A percentile compares a stretch with the other conserved stretches of the same genome.
phyloP scores from a whole-genome alignment of 2,329 filamentous ascomycete genomes.

The Beauveria rudraprayagi region DNA sequence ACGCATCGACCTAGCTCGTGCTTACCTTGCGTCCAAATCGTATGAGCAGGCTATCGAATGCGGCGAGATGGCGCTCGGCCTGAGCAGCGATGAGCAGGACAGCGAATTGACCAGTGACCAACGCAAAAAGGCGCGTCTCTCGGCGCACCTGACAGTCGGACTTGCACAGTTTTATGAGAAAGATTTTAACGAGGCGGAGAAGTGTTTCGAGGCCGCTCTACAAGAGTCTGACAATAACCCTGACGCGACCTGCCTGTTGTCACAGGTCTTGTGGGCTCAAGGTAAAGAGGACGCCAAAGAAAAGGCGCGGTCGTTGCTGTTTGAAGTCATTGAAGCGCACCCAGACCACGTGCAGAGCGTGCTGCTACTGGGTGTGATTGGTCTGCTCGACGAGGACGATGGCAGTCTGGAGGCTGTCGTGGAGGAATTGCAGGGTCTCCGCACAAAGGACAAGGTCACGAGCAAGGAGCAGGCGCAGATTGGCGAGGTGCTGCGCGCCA shows the following conservation, averaged over 20 bases:
- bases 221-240: constrained; percentile 68
- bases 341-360: constrained; percentile 73
- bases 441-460: constrained; percentile 57
- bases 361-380: constrained; percentile 75
- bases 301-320: constrained; percentile 70
- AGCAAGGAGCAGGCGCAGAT: constrained; percentile 60
- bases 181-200: constrained; percentile 60
- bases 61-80: constrained; percentile 70
- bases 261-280: constrained; percentile 89
- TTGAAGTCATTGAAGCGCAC: constrained; percentile 66
- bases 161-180: constrained; percentile 69
- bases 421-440: constrained; percentile 65
- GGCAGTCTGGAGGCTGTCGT: constrained; percentile 75
- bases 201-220: constrained; percentile 73
- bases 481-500: constrained; percentile 65
- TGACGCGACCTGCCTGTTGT: constrained; percentile 78
- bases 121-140: constrained; percentile 65
- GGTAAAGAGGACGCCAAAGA: constrained; percentile 66
- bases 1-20: constrained; percentile 80
- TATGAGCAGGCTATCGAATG: constrained; percentile 67
- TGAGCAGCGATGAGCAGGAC: constrained; percentile 65
- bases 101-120: constrained; percentile 57
- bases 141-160: constrained; percentile 77
- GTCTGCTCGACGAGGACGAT: constrained; percentile 68
- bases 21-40: constrained; percentile 60